Percentiles rank a stretch among this genome's conserved stretches.
Evolutionary conservation across 495 filamentous ascomycete genomes (phyloP).

Genomic region (Penicillium canescens): DNA sequence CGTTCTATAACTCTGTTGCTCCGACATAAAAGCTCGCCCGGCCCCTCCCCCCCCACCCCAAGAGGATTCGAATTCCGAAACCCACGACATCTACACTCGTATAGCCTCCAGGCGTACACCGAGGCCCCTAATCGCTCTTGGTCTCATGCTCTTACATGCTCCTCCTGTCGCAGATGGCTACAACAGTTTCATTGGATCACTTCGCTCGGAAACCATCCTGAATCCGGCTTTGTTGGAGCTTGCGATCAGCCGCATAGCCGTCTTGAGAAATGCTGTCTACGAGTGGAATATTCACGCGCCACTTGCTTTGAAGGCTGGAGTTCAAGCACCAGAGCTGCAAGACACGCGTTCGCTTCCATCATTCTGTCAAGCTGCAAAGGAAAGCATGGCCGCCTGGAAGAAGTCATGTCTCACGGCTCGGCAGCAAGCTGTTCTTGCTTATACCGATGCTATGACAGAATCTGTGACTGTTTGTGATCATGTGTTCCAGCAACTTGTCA

Average conservation of each 20-base stretch:
- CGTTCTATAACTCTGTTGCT: too few species aligned
- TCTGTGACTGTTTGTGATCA: conserved; percentile 53
- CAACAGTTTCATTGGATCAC: too few species aligned
- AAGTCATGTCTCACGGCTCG: conserved; percentile 41
- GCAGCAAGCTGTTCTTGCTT: conserved; percentile 60
- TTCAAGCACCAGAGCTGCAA: conserved; percentile 30
- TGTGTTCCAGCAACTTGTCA: conserved; percentile 54
- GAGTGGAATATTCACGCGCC: conserved; percentile 70
- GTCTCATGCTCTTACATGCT: too few species aligned
- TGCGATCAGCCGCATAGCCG: conserved; percentile 51
- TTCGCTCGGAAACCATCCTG: too few species aligned
- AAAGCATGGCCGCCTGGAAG: conserved; percentile 14
- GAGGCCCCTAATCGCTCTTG: too few species aligned
- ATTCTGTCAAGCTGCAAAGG: conserved; percentile 14
- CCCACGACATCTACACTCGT: too few species aligned
- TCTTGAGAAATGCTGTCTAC: conserved; percentile 64
- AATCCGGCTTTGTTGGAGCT: too few species aligned
- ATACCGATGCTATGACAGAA: conserved; percentile 67
- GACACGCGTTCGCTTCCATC: conserved; percentile 31
- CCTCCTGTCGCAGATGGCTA: too few species aligned
- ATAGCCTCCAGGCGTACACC: too few species aligned
- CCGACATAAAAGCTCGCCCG: too few species aligned
- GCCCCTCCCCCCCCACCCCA: too few species aligned
- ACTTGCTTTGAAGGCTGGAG: conserved; percentile 37
- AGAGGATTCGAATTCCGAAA: too few species aligned